Conservation (phyloP, 192 early-diverging fungal species). For the Phycomyces nitens region DNA sequence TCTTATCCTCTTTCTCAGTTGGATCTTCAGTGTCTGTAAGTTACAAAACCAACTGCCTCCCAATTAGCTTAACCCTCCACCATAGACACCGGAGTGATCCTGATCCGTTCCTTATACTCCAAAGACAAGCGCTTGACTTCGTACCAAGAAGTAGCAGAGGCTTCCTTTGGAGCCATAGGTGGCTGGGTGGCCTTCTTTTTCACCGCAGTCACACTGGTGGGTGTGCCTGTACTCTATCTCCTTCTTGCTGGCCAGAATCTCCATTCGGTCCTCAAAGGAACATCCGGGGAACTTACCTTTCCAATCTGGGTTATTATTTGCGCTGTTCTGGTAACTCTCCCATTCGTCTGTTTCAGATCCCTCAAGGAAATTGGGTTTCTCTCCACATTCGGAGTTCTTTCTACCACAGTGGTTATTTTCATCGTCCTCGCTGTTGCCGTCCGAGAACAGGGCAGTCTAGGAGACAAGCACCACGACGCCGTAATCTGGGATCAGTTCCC, state of each 20-base stretch:
- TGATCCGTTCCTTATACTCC: conserved; percentile 31
- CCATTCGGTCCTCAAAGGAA: conserved; percentile 48
- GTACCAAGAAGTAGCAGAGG: conserved; percentile 66
- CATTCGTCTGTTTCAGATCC: conserved; percentile 69
- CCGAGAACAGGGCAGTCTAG: conserved; percentile 38
- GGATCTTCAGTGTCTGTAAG: conserved; percentile 19
- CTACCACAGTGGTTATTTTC: conserved; percentile 67
- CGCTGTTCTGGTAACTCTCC: conserved; percentile 59
- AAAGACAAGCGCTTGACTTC: conserved; percentile 47
- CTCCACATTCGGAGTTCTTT: conserved; percentile 70
- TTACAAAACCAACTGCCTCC: background rate
- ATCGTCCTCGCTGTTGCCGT: conserved; percentile 63
- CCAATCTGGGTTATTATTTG: conserved; percentile 67
- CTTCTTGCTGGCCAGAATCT: conserved; percentile 75
- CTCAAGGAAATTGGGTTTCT: conserved; percentile 77
- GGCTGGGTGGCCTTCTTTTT: conserved; percentile 60
- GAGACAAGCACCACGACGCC: conserved; percentile 36
- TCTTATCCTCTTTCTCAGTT: conserved; percentile 25
- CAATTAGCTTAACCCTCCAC: background rate
- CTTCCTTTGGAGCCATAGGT: conserved; percentile 69
- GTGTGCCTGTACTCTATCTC: conserved; percentile 66
- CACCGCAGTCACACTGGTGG: conserved; percentile 63
- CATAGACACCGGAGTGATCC: conserved; percentile 24
- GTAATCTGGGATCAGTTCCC: conserved; percentile 69
- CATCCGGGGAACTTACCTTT: conserved; percentile 34